These are phyloP conservation scores for Boletus vermiculosoides DNA, from an alignment of 768 basidiomycete species.

Conservation along the genomic window DNA sequence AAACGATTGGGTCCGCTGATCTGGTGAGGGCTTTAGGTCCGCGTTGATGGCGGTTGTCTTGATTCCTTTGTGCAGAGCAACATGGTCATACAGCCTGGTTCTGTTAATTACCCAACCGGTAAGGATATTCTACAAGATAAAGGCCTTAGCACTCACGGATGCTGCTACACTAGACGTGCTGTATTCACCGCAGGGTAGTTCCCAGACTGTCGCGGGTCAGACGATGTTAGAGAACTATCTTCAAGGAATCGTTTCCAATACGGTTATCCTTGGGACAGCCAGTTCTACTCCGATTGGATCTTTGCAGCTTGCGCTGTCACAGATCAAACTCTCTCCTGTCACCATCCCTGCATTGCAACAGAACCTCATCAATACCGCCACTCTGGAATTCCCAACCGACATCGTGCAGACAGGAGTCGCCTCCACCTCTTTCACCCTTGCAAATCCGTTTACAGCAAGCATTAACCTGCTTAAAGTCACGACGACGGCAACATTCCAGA, in stretches of 20 bases:
- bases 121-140: neutral
- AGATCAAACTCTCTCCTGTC: slow-evolving; percentile 59
- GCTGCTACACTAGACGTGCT: slow-evolving; percentile 46
- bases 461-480: slow-evolving; percentile 59
- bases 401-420: slow-evolving; percentile 62
- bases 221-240: slow-evolving; percentile 63
- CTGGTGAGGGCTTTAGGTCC: slow-evolving; percentile 38
- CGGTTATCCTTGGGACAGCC: slow-evolving; percentile 53
- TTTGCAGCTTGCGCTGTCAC: slow-evolving; percentile 56
- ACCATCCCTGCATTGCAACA: slow-evolving; percentile 63
- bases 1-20: slow-evolving; percentile 58
- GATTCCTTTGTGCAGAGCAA: slow-evolving; percentile 38
- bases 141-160: slow-evolving; percentile 1
- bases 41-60: neutral
- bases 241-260: slow-evolving; percentile 57
- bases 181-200: slow-evolving; percentile 55
- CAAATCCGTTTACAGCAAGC: slow-evolving; percentile 71
- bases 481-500: slow-evolving; percentile 54
- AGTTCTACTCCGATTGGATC: slow-evolving; percentile 60
- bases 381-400: slow-evolving; percentile 59
- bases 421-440: slow-evolving; percentile 53
- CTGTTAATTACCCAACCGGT: slow-evolving; percentile 55
- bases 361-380: slow-evolving; percentile 56
- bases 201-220: slow-evolving; percentile 49
- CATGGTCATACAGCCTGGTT: slow-evolving; percentile 60